Conservation (phyloP, 768 basidiomycete genomes). For the Collybiopsis confluens region DNA sequence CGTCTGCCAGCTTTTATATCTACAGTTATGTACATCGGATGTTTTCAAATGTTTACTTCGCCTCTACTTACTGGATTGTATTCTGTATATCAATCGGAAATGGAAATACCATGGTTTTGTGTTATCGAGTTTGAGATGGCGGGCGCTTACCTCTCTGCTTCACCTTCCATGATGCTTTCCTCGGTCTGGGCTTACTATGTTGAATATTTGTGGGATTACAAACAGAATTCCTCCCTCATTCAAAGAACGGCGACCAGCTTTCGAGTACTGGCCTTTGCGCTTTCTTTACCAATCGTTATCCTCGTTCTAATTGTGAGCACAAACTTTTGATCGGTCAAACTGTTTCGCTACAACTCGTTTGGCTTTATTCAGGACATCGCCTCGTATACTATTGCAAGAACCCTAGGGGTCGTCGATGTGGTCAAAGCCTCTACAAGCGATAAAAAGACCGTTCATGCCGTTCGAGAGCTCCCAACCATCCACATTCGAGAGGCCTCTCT, state of each 20-base stretch:
- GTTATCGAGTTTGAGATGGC: neutral
- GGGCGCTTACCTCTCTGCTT: neutral
- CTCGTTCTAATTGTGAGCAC: slow-evolving; percentile 50
- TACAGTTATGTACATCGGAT: slow-evolving; percentile 13
- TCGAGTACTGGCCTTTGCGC: slow-evolving; percentile 61
- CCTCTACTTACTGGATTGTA: slow-evolving; percentile 15
- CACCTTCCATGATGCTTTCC: slow-evolving; percentile 32
- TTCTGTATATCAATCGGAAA: slow-evolving; percentile 7
- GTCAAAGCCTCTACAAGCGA: slow-evolving; percentile 73
- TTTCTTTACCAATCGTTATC: slow-evolving; percentile 59
- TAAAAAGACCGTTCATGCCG: slow-evolving; percentile 33
- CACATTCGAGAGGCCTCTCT: slow-evolving; percentile 20
- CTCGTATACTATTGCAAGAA: slow-evolving; percentile 80
- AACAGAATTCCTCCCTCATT: slow-evolving; percentile 65
- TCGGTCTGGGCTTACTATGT: slow-evolving; percentile 59
- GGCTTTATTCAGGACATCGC: slow-evolving; percentile 56
- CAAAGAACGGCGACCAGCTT: slow-evolving; percentile 56
- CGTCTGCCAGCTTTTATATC: slow-evolving; percentile 15
- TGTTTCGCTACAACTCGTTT: slow-evolving; percentile 9
- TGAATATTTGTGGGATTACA: slow-evolving; percentile 60
- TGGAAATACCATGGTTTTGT: neutral
- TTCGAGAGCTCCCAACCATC: slow-evolving; percentile 25
- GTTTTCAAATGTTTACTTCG: slow-evolving; percentile 9
- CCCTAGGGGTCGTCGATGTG: slow-evolving; percentile 72
- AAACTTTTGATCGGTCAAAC: slow-evolving; percentile 6